Percentiles rank a stretch among this genome's conserved stretches.
phyloP scores from a whole-genome alignment of 2,329 filamentous ascomycete genomes.

The Pseudophaeomoniella oleicola region DNA sequence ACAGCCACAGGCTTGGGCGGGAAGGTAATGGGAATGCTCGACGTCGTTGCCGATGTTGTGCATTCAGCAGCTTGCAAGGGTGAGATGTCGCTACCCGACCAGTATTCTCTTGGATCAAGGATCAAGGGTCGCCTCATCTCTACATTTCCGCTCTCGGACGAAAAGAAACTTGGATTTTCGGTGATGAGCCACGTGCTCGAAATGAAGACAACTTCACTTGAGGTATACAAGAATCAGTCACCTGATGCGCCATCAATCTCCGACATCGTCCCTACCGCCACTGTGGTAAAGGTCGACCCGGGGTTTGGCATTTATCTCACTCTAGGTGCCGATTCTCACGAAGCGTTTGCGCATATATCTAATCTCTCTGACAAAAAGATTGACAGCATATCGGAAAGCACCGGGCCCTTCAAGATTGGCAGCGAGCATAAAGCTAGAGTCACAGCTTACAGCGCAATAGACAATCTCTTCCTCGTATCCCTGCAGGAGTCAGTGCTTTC shows the following conservation, averaged over 20 bases:
- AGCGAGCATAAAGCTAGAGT: conserved; percentile 70
- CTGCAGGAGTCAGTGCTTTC: conserved; percentile 70
- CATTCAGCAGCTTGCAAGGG: conserved; percentile 65
- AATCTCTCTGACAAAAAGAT: conserved; percentile 80
- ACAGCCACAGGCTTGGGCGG: conserved; percentile 63
- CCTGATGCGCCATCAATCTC: conserved; percentile 54
- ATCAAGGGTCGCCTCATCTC: conserved; percentile 77
- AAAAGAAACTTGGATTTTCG: conserved; percentile 76
- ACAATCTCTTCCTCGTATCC: conserved; percentile 74
- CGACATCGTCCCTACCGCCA: conserved; percentile 61
- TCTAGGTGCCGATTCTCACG: conserved; percentile 49
- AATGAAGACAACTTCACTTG: conserved; percentile 30
- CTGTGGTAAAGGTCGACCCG: conserved; percentile 63
- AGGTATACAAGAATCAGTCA: conserved; percentile 22
- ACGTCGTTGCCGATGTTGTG: conserved; percentile 78
- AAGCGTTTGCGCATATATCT: conserved; percentile 92
- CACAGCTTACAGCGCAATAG: conserved; percentile 72
- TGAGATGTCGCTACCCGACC: conserved; percentile 50
- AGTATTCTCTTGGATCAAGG: conserved; percentile 72
- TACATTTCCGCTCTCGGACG: conserved; percentile 65
- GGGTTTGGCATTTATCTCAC: conserved; percentile 71
- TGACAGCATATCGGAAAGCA: conserved; percentile 62
- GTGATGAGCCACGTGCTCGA: conserved; percentile 69
- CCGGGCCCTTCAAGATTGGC: conserved; percentile 63
- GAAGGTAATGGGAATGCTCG: conserved; percentile 82